These are phyloP conservation scores for Penicillium cataractarum DNA, from an alignment of 495 filamentous ascomycete genomes.

Conservation along the genomic window DNA sequence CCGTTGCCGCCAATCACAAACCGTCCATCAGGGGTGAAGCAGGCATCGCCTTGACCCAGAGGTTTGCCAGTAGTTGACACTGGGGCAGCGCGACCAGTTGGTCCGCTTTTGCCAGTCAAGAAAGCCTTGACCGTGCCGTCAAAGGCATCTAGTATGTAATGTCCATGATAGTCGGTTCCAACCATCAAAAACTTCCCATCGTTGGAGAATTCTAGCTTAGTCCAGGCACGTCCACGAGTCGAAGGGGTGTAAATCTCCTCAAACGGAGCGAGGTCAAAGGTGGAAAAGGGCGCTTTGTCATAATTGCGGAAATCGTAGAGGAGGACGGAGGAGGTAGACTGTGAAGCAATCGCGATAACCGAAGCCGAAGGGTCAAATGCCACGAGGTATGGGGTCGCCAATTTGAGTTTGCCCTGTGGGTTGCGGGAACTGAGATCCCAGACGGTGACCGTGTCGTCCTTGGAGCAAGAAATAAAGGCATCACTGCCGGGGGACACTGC, in stretches of 20 bases:
- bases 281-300: slow-evolving; percentile 85
- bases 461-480: slow-evolving; percentile 85
- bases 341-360: slow-evolving; percentile 87
- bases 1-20: slow-evolving; percentile 79
- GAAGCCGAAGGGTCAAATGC: slow-evolving; percentile 87
- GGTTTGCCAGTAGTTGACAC: slow-evolving; percentile 51
- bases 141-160: slow-evolving; percentile 91
- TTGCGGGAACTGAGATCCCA: slow-evolving; percentile 82
- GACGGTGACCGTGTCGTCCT: slow-evolving; percentile 84
- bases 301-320: slow-evolving; percentile 94
- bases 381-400: slow-evolving; percentile 77
- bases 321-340: slow-evolving; percentile 73
- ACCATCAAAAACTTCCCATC: slow-evolving; percentile 87
- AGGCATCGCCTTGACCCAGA: slow-evolving; percentile 76
- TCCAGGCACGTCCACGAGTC: slow-evolving; percentile 66
- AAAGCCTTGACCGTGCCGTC: slow-evolving; percentile 73
- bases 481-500: slow-evolving; percentile 68
- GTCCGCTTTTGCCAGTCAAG: slow-evolving; percentile 50
- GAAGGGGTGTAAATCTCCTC: slow-evolving; percentile 59
- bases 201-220: slow-evolving; percentile 88
- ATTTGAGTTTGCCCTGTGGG: slow-evolving; percentile 72
- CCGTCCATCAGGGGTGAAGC: slow-evolving; percentile 84
- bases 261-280: slow-evolving; percentile 71
- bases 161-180: slow-evolving; percentile 76
- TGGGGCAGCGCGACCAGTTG: slow-evolving; percentile 49